These are phyloP conservation scores for Phialocephala subalpina DNA, from an alignment of 2,329 filamentous ascomycete genomes.

Conservation along the genomic window DNA sequence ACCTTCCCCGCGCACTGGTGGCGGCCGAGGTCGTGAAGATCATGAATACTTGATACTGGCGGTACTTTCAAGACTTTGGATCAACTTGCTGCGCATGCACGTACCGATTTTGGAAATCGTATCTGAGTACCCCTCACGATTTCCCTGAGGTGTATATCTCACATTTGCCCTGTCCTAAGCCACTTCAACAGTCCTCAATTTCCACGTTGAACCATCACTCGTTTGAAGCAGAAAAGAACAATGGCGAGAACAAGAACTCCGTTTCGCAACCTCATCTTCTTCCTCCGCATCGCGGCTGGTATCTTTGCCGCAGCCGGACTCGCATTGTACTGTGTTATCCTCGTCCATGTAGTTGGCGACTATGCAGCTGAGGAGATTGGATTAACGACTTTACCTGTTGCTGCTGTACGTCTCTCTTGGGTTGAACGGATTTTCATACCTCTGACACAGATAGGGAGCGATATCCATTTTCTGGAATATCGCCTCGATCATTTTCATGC, in stretches of 20 bases:
- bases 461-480: constrained; percentile 10
- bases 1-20: not conserved
- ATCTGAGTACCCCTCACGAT: not conserved
- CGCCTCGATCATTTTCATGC: not conserved
- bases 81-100: not conserved
- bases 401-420: constrained; percentile 4
- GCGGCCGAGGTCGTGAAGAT: not conserved
- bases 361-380: constrained; percentile 1
- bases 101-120: not conserved
- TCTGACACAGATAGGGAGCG: constrained; percentile 2
- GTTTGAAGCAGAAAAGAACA: not conserved
- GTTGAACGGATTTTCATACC: not conserved
- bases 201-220: too few relatives aligned
- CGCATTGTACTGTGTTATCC: constrained; percentile 9
- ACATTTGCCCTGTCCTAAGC: not conserved
- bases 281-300: constrained; percentile 10
- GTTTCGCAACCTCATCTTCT: not conserved
- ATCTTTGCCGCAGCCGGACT: constrained; percentile 12
- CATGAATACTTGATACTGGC: not conserved
- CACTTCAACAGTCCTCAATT: too few relatives aligned
- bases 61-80: not conserved
- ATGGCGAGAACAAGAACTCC: constrained; percentile 18
- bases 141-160: not conserved
- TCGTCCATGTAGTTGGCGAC: constrained; percentile 3
- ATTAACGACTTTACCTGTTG: constrained; percentile 15